Percentiles rank a stretch among this genome's conserved stretches.
Conservation (phyloP, 352 stramenopile genomes). For the Pythium vanterpoolii region DNA sequence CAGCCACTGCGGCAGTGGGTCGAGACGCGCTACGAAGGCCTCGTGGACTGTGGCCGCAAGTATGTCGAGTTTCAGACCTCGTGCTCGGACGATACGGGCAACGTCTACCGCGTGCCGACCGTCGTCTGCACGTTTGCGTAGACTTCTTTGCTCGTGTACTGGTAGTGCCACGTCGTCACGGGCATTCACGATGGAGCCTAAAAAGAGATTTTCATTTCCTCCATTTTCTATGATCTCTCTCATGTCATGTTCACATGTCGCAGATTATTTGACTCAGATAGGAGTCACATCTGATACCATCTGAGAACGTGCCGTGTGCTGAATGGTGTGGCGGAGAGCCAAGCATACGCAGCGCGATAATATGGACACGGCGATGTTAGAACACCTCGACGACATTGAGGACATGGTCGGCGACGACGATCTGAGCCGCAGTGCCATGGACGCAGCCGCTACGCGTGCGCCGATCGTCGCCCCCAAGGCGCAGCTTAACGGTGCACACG, state of each 20-base stretch:
- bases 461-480: conserved; percentile 68
- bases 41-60: conserved; percentile 79
- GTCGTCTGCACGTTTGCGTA: conserved; percentile 85
- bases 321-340: background rate
- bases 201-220: background rate
- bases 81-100: conserved; percentile 79
- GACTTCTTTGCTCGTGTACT: background rate
- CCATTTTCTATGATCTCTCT: background rate
- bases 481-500: conserved; percentile 1
- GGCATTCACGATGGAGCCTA: background rate
- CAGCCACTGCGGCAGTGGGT: conserved; percentile 61
- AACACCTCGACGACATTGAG: conserved; percentile 68
- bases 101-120: conserved; percentile 82
- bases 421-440: conserved; percentile 46
- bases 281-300: conserved; percentile 8
- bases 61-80: conserved; percentile 84
- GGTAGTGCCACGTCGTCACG: background rate
- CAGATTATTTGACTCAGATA: conserved; percentile 6
- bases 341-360: background rate
- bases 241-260: background rate
- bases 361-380: conserved; percentile 20
- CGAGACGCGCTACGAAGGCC: conserved; percentile 73
- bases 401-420: conserved; percentile 78
- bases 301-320: background rate
- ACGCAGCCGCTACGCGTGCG: conserved; percentile 29